Percentiles rank a stretch among this genome's conserved stretches.
These are phyloP conservation scores for Psilocybe sp. DNA, from an alignment of 768 basidiomycete genomes.

Conservation along the genomic window DNA sequence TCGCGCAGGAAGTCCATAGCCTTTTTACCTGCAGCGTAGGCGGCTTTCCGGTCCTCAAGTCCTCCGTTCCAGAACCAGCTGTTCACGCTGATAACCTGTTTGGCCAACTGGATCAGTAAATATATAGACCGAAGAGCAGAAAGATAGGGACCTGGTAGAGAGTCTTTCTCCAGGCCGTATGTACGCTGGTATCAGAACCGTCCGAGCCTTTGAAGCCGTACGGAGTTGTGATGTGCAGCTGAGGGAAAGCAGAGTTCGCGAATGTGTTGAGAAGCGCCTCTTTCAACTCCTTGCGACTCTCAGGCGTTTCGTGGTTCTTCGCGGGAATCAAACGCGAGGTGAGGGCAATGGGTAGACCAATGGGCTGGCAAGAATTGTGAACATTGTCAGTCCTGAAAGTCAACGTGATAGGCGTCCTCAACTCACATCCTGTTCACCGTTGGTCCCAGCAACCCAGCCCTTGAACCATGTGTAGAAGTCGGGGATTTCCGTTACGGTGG, in stretches of 20 bases:
- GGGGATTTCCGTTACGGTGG: constrained; percentile 17
- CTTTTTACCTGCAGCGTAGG: constrained; percentile 17
- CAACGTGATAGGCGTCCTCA: constrained; percentile 13
- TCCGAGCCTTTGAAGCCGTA: constrained; percentile 16
- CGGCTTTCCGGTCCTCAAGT: constrained; percentile 8
- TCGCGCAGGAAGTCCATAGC: constrained; percentile 19
- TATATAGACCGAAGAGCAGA: neutral
- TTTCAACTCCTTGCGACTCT: constrained; percentile 11
- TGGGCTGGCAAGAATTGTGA: constrained; percentile 17
- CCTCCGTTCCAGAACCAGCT: constrained; percentile 13
- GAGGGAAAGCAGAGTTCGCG: constrained; percentile 14
- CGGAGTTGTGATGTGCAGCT: constrained; percentile 18
- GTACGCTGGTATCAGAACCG: constrained; percentile 18
- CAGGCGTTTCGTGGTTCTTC: constrained; percentile 20
- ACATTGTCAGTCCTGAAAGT: constrained; percentile 2
- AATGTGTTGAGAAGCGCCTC: constrained; percentile 18
- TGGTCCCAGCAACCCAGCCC: constrained; percentile 15
- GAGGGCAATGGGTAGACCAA: constrained; percentile 17
- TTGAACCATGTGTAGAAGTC: constrained; percentile 18
- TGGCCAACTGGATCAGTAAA: neutral
- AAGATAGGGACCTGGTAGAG: constrained; percentile 20
- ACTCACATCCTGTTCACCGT: constrained; percentile 22
- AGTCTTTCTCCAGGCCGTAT: constrained; percentile 23
- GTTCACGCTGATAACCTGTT: constrained; percentile 16
- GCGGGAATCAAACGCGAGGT: constrained; percentile 26